These are phyloP conservation scores for Diutina pseudorugosa DNA, from an alignment of 1,139 yeast species.

Conservation along the genomic window DNA sequence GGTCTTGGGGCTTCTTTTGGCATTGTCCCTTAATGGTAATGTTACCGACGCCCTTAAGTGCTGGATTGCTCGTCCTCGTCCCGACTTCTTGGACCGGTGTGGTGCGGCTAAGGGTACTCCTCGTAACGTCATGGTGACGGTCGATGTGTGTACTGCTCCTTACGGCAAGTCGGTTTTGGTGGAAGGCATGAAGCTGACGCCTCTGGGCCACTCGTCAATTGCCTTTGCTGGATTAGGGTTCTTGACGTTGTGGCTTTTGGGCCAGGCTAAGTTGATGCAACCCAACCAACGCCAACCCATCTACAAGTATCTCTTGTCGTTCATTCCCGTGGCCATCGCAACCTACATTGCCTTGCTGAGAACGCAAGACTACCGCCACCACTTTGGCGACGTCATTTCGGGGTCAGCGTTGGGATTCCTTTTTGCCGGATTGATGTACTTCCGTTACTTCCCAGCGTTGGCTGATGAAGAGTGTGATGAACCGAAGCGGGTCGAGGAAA, in stretches of 20 bases:
- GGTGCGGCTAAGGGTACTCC: slow-evolving; percentile 31
- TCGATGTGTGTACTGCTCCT: slow-evolving; percentile 31
- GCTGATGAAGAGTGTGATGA: neutral
- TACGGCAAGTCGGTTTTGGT: slow-evolving; percentile 37
- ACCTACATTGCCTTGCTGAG: slow-evolving; percentile 40
- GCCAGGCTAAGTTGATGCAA: slow-evolving; percentile 31
- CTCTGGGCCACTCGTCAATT: slow-evolving; percentile 70
- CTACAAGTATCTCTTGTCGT: slow-evolving; percentile 8
- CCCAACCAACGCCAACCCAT: slow-evolving; percentile 6
- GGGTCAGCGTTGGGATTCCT: slow-evolving; percentile 11
- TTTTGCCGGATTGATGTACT: slow-evolving; percentile 9
- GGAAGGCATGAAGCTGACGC: slow-evolving; percentile 73
- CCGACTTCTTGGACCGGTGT: slow-evolving; percentile 69
- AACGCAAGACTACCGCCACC: slow-evolving; percentile 23
- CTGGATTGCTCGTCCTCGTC: slow-evolving; percentile 73
- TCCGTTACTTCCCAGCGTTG: neutral
- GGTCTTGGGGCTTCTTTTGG: slow-evolving; percentile 7
- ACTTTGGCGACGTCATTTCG: slow-evolving; percentile 7
- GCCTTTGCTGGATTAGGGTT: slow-evolving; percentile 51
- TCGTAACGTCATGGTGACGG: slow-evolving; percentile 23
- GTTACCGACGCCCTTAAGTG: slow-evolving; percentile 57
- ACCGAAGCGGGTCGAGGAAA: neutral
- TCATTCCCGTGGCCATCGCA: slow-evolving; percentile 21
- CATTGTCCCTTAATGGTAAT: slow-evolving; percentile 15
- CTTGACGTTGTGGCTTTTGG: slow-evolving; percentile 45